Evolutionary conservation across 805 yeast species (phyloP).

Genomic region (Ogataea neopini): DNA sequence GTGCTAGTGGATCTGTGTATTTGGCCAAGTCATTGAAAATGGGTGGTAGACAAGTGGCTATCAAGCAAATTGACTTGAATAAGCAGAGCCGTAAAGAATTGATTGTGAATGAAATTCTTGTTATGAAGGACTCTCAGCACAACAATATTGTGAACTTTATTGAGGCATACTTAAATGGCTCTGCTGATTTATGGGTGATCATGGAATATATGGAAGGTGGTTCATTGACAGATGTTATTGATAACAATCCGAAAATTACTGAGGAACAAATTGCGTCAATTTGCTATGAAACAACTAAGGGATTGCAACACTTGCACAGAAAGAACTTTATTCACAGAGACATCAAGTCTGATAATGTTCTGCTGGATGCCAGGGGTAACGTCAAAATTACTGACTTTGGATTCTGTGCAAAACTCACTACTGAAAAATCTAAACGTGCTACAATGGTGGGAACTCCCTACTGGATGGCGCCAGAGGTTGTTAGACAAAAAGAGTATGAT

Average conservation of each 20-base stretch:
- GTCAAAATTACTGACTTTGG: conserved; percentile 95
- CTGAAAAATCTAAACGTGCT: conserved; percentile 80
- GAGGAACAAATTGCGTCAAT: conserved; percentile 93
- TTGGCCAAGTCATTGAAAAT: conserved; percentile 65
- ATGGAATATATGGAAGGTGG: conserved; percentile 99
- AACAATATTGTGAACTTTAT: conserved; percentile 92
- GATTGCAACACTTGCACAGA: conserved; percentile 86
- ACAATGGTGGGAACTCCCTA: conserved; percentile 99
- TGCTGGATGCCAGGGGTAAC: conserved; percentile 76
- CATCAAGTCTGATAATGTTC: conserved; percentile 93
- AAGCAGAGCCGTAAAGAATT: conserved; percentile 93
- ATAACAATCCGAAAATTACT: conserved; percentile 72
- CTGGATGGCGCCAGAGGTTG: conserved; percentile 99
- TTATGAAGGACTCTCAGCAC: conserved; percentile 95
- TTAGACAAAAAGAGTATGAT: conserved; percentile 90
- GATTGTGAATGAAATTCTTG: conserved; percentile 92
- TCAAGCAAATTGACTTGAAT: conserved; percentile 91
- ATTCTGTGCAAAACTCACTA: conserved; percentile 92
- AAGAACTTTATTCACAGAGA: conserved; percentile 95
- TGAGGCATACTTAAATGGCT: conserved; percentile 82
- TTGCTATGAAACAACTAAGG: conserved; percentile 86
- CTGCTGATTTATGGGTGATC: conserved; percentile 91
- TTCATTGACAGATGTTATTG: conserved; percentile 91
- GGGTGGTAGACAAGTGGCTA: conserved; percentile 74
- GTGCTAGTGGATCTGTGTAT: conserved; percentile 96